Evolutionary conservation across 2,329 filamentous ascomycete species (phyloP), one percentile per base, ranked within the genome.

Genomic region (Pleurostoma richardsiae): DNA sequence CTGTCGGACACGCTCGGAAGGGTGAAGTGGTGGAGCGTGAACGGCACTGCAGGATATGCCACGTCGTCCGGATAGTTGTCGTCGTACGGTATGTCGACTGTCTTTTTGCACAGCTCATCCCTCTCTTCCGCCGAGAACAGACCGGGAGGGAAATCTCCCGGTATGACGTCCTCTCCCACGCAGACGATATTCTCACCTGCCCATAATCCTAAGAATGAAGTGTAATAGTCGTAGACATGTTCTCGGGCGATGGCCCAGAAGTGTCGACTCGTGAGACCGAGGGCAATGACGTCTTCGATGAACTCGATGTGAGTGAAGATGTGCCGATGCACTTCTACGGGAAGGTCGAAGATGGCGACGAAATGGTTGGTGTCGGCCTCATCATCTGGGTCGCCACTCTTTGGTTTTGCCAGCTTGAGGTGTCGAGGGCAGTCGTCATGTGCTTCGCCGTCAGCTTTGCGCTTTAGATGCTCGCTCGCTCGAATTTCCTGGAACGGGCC

Each of bases 161-260:
- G 50, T 11, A 55, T 39, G 11, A 46, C 41, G 11, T 49, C 38
- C 7, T 56, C 46, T 40, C 57, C 57, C 4, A 59, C 52, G 29
- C 55, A 62, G 29, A 63, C 52, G 7, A 65, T 54, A 11, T 52
- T 55, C 46, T 56, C 54, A 4, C 59, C 57, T 6, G 60, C 57
- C 61, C 59, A 65, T 31, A 26, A 39, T 7, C 56, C 57, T 7
- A 61, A 40, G 10, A 50, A 51, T n/a, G 49, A 43, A 10, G 48
- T 38, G 44, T 54, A 59, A 45, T 54, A 49, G 33, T 52, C 46
- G n/a, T 40, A 28, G 5, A 40, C 7, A 28, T 6, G 29, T 8
- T 40, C 39, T 40, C 6, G 39, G n/a, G 11, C n/a, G 19, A 40
- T 4, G 11, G 39, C 39, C 39, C 39, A 40, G 39, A 40, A 26